These are phyloP conservation scores for Neurospora cerealis DNA, from an alignment of 495 filamentous ascomycete species.

Conservation along the genomic window DNA sequence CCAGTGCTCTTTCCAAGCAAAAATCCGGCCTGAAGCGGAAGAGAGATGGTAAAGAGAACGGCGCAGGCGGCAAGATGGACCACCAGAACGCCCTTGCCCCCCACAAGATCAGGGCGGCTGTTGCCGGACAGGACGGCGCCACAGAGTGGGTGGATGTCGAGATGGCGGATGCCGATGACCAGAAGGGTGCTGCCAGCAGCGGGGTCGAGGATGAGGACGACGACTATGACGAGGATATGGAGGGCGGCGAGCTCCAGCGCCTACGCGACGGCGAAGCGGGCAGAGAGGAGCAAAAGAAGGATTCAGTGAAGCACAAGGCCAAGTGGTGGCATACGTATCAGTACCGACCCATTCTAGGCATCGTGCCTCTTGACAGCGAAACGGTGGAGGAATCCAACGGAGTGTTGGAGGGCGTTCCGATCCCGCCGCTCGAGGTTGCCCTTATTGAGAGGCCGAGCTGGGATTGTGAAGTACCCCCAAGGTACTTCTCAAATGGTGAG, in stretches of 20 bases:
- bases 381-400: conserved; percentile 19
- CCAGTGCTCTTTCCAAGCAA: conserved; percentile 12
- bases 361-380: conserved; percentile 53
- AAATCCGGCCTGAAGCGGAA: conserved; percentile 39
- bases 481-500: conserved; percentile 61
- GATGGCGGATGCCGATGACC: conserved; percentile 29
- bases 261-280: conserved; percentile 21
- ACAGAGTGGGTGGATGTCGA: conserved; percentile 26
- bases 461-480: conserved; percentile 70
- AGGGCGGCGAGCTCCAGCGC: conserved; percentile 30
- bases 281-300: conserved; percentile 10
- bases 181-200: conserved; percentile 27
- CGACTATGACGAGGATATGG: conserved; percentile 25
- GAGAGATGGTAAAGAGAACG: conserved; percentile 38
- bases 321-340: conserved; percentile 77
- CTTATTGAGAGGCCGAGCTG: conserved; percentile 79
- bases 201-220: conserved; percentile 32
- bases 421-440: conserved; percentile 59
- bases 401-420: conserved; percentile 9
- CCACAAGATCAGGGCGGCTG: conserved; percentile 17
- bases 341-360: conserved; percentile 83
- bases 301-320: conserved; percentile 15
- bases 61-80: conserved; percentile 50
- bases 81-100: conserved; percentile 32
- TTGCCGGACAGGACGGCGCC: conserved; percentile 35